A percentile compares a stretch with the other conserved stretches of the same genome.
These are phyloP conservation scores for Phytomonas sp. DNA, from an alignment of 208 protist species.

Conservation along the genomic window DNA sequence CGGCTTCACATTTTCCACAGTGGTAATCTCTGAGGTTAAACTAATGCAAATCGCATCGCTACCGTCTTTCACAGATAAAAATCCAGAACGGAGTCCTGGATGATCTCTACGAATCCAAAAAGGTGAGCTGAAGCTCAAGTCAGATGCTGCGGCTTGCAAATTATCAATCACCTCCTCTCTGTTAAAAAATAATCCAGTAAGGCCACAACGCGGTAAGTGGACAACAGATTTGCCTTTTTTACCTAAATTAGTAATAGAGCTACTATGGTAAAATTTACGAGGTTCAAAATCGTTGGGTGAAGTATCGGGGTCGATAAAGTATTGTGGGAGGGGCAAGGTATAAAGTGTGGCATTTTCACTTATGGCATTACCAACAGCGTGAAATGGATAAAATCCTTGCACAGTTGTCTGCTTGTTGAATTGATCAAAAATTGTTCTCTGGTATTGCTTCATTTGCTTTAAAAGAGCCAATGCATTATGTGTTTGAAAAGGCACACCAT, in stretches of 20 bases:
- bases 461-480: slow-evolving; percentile 71
- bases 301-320: slow-evolving; percentile 62
- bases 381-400: slow-evolving; percentile 50
- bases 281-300: slow-evolving; percentile 33
- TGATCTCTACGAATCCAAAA: slow-evolving; percentile 77
- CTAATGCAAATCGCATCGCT: slow-evolving; percentile 80
- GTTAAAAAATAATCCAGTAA: slow-evolving; percentile 73
- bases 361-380: slow-evolving; percentile 21
- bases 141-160: slow-evolving; percentile 60
- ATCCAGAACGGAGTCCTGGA: slow-evolving; percentile 52
- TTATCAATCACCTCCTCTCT: slow-evolving; percentile 87
- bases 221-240: slow-evolving; percentile 14
- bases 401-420: slow-evolving; percentile 47
- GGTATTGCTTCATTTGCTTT: slow-evolving; percentile 39
- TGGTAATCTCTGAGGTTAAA: slow-evolving; percentile 54
- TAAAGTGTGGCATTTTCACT: slow-evolving; percentile 22
- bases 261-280: slow-evolving; percentile 64
- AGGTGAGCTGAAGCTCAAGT: slow-evolving; percentile 67
- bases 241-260: slow-evolving; percentile 19
- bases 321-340: slow-evolving; percentile 52
- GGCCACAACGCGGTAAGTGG: slow-evolving; percentile 50
- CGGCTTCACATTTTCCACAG: slow-evolving; percentile 44
- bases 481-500: slow-evolving; percentile 60
- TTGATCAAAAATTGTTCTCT: slow-evolving; percentile 33
- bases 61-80: slow-evolving; percentile 53